A percentile compares a stretch with the other conserved stretches of the same genome.
Evolutionary conservation across 1,284 basidiomycete genomes (phyloP).

Genomic region (Peniophora sp.): DNA sequence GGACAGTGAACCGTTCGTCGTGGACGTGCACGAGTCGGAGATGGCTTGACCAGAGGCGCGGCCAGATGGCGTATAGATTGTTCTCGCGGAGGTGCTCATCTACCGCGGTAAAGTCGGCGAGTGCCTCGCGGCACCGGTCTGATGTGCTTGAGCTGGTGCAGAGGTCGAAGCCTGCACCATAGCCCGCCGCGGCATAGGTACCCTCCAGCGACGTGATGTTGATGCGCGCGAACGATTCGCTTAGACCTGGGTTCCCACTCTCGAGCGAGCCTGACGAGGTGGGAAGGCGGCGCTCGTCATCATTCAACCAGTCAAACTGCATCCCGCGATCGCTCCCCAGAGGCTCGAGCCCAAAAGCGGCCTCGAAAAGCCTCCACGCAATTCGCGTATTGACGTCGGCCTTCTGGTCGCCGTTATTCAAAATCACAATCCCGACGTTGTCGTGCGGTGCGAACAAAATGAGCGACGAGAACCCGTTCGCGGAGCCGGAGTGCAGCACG

Average conservation of each 20-base stretch:
- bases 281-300: background rate
- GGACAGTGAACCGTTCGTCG: constrained; percentile 9
- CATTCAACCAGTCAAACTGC: background rate
- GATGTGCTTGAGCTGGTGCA: constrained; percentile 12
- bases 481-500: constrained; percentile 30
- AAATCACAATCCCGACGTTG: constrained; percentile 30
- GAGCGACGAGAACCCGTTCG: constrained; percentile 32
- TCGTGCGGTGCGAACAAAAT: constrained; percentile 22
- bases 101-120: constrained; percentile 11
- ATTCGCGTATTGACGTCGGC: constrained; percentile 21
- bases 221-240: constrained; percentile 1
- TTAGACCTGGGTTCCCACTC: background rate
- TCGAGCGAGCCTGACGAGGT: background rate
- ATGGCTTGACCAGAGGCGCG: constrained; percentile 14
- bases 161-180: constrained; percentile 13
- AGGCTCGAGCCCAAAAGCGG: background rate
- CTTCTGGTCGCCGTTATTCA: constrained; percentile 34
- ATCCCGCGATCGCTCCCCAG: no score
- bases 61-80: constrained; percentile 11
- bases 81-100: constrained; percentile 1
- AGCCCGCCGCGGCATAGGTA: constrained; percentile 14
- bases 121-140: constrained; percentile 9
- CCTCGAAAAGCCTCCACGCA: background rate
- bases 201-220: constrained; percentile 13
- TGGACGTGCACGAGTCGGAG: constrained; percentile 10